Conservation (phyloP, 75 land plant genomes). For the Pseudotsuga menziesii region DNA sequence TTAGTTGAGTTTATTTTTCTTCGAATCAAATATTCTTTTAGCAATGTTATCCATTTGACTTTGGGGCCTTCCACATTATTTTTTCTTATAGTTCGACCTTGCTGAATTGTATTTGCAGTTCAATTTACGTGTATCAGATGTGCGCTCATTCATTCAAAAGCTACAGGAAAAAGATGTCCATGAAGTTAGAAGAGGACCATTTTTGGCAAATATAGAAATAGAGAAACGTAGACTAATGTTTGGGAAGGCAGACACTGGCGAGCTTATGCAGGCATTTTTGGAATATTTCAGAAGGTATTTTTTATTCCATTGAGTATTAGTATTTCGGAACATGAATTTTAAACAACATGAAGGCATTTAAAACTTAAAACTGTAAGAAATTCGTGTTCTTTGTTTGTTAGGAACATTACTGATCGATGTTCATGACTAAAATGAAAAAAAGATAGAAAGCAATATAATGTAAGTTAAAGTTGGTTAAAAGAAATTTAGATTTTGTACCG, state of each 20-base stretch:
- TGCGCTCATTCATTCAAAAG: conserved; percentile 42
- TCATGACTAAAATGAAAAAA: too few relatives aligned
- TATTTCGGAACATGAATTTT: neutral
- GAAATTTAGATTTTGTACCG: too few relatives aligned
- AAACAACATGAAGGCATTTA: neutral
- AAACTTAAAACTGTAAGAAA: too few relatives aligned
- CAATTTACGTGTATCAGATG: conserved; percentile 52
- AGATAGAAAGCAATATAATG: too few relatives aligned
- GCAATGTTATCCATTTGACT: neutral
- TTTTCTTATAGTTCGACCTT: neutral
- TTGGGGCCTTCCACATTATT: neutral
- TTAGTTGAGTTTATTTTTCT: neutral
- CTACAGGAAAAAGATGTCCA: conserved; percentile 31
- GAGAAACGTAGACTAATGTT: conserved; percentile 31
- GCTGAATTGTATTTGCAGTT: conserved; percentile 38
- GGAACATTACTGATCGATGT: too few relatives aligned
- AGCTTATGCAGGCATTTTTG: conserved; percentile 36
- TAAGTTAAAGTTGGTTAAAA: too few relatives aligned
- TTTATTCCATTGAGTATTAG: neutral
- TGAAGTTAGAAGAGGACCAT: conserved; percentile 64
- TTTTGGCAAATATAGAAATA: conserved; percentile 78
- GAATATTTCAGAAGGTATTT: conserved; percentile 65
- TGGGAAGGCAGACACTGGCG: conserved; percentile 39
- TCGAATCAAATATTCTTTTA: too few relatives aligned
- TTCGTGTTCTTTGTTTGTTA: too few relatives aligned